Base-by-base conservation (phyloP, 2,329 filamentous ascomycete species). In the Penicillium sp. region DNA sequence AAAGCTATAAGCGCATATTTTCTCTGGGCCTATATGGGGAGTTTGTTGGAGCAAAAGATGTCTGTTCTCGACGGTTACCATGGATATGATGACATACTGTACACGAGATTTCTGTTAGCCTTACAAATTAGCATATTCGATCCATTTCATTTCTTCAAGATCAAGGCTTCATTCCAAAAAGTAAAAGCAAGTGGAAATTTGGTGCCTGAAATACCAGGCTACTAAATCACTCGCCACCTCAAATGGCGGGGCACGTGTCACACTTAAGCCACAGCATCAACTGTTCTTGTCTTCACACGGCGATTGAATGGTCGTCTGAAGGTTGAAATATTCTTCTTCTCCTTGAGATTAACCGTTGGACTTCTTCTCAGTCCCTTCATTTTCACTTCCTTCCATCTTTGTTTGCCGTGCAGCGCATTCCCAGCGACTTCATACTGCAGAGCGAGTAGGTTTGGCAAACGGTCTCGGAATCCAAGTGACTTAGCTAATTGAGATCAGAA, bases 21-120 rank as follows among this genome's bases (percentile, higher is more conserved):
- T 28, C 39, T 31, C 22, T n/a, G 16, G 27, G 20, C 42, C 14
- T 45, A 39, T 25, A 28, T 28, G 24, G 33, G 33, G 16, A 38
- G 35, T 38, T 38, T 45, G 33, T 36, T 39, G 25, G 22, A 45
- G 39, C n/a, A 53, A 45, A 39, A 28, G 22, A 33, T 30, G 18
- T 18, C 25, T 43, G 18, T 47, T 30, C 18, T n/a, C 18, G n/a
- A 38, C 35, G 7, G 2, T 38, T 38, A 20, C 8, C 9, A 38
- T 38, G 18, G 9, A 20, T 38, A 22, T 20, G 16, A 38, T 20
- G 18, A 43, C 28, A 4, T 33, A 20, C 13, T 30, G 38, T 40
- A 35, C 16, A 38, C 9, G 4, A 20, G 9, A 38, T 6, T 4
- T 13, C 9, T 38, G 18, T 13, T 18, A 13, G 35, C 9, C 35